These are phyloP conservation scores for Pleurotus pulmonarius DNA, from an alignment of 768 basidiomycete genomes.

Conservation along the genomic window DNA sequence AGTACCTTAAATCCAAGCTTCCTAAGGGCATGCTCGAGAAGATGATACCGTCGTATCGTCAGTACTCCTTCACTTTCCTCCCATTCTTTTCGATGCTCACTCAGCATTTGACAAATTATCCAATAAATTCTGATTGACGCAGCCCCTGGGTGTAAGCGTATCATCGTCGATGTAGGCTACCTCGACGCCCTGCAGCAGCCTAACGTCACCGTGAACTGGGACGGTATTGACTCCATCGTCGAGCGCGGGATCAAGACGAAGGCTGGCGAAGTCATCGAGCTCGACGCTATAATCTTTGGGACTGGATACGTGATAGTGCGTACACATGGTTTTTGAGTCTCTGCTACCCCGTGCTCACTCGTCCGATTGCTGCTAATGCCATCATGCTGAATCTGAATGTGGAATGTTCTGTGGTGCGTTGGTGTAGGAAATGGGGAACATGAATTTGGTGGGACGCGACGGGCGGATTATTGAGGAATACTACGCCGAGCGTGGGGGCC, in stretches of 20 bases:
- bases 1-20: constrained; percentile 44
- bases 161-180: constrained; percentile 59
- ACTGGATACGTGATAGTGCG: constrained; percentile 52
- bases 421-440: constrained; percentile 29
- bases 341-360: no score
- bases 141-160: constrained; percentile 65
- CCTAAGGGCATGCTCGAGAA: constrained; percentile 44
- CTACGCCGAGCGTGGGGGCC: constrained; percentile 42
- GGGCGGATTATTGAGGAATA: constrained; percentile 41
- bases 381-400: no score
- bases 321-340: neutral
- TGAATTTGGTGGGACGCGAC: constrained; percentile 38
- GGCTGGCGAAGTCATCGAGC: constrained; percentile 42
- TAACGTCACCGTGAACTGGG: constrained; percentile 53
- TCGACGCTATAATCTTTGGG: constrained; percentile 56
- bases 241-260: constrained; percentile 47
- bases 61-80: constrained; percentile 11
- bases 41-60: constrained; percentile 52
- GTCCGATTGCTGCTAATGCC: no score
- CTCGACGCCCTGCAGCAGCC: constrained; percentile 45
- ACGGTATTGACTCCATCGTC: constrained; percentile 42
- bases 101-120: no score
- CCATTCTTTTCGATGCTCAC: no score
- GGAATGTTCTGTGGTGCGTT: no score
- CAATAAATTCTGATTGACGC: neutral